A percentile compares a stretch with the other conserved stretches of the same genome.
Conservation (phyloP, 2,329 filamentous ascomycete genomes). For the Talaromyces verruculosus region DNA sequence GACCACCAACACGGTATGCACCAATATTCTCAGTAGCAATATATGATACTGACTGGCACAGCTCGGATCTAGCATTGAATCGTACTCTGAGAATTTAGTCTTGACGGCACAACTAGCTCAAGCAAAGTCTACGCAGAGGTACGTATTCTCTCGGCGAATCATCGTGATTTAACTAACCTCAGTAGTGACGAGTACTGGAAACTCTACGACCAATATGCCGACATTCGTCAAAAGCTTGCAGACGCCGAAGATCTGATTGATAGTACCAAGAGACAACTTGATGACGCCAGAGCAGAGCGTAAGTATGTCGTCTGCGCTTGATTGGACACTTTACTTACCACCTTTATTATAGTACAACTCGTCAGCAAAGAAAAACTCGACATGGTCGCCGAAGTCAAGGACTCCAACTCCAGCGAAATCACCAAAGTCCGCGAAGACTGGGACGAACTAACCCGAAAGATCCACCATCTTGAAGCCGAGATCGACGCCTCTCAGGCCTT, state of each 20-base stretch:
- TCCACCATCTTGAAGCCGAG: slow-evolving; percentile 42
- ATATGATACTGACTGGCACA: slow-evolving; percentile 24
- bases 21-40: slow-evolving; percentile 24
- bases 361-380: slow-evolving; percentile 41
- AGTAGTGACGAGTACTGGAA: slow-evolving; percentile 43
- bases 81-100: slow-evolving; percentile 37
- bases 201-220: slow-evolving; percentile 42
- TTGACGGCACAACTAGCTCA: slow-evolving; percentile 36
- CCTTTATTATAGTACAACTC: slow-evolving; percentile 32
- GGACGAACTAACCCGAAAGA: slow-evolving; percentile 35
- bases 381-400: slow-evolving; percentile 39
- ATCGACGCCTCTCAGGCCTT: slow-evolving; percentile 40
- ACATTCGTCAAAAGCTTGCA: slow-evolving; percentile 39
- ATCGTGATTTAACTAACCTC: slow-evolving; percentile 21
- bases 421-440: slow-evolving; percentile 37
- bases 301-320: slow-evolving; percentile 23
- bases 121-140: slow-evolving; percentile 40
- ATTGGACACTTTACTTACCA: background rate
- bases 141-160: background rate
- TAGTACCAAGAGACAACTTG: slow-evolving; percentile 37
- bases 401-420: slow-evolving; percentile 37
- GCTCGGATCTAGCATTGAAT: slow-evolving; percentile 32
- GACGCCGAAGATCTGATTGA: slow-evolving; percentile 40
- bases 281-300: slow-evolving; percentile 40
- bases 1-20: slow-evolving; percentile 20